Evolutionary conservation across 495 filamentous ascomycete genomes (phyloP).

Genomic region (Penicillium chermesinum): DNA sequence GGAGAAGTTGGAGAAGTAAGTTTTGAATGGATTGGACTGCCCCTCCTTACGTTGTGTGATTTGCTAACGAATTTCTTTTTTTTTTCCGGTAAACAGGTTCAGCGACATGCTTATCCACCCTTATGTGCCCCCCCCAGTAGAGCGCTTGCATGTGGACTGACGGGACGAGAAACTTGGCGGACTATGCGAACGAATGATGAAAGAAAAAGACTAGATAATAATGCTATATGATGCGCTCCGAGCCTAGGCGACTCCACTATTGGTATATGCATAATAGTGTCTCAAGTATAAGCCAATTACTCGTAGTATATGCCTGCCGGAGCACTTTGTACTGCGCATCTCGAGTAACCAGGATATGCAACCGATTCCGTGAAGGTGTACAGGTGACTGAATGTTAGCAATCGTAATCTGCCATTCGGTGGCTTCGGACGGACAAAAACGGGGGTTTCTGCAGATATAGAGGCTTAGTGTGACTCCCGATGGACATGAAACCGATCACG

Average conservation of each 20-base stretch:
- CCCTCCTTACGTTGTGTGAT: background rate
- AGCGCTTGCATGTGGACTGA: constrained; percentile 4
- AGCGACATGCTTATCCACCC: constrained; percentile 89
- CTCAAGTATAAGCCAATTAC: too few species aligned
- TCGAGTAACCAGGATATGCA: too few species aligned
- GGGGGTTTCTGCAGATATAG: background rate
- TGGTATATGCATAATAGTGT: background rate
- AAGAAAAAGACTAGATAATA: constrained; percentile 40
- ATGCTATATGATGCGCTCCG: constrained; percentile 23
- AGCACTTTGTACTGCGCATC: too few species aligned
- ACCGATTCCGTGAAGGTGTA: too few species aligned
- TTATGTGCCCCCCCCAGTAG: constrained; percentile 70
- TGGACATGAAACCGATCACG: background rate
- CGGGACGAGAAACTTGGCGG: constrained; percentile 13
- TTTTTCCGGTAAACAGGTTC: constrained; percentile 64
- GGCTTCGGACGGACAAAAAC: background rate
- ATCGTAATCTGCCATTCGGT: too few species aligned
- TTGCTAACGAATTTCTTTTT: constrained; percentile 14
- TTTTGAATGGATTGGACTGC: constrained; percentile 6
- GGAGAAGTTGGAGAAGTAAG: constrained; percentile 79
- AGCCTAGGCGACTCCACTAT: background rate
- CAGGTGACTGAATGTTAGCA: too few species aligned
- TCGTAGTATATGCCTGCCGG: too few species aligned
- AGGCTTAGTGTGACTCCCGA: background rate
- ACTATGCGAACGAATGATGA: constrained; percentile 41